Evolutionary conservation across 495 filamentous ascomycete genomes (phyloP), one percentile per base, ranked within the genome.

Genomic region (Chlorociboria aeruginascens): DNA sequence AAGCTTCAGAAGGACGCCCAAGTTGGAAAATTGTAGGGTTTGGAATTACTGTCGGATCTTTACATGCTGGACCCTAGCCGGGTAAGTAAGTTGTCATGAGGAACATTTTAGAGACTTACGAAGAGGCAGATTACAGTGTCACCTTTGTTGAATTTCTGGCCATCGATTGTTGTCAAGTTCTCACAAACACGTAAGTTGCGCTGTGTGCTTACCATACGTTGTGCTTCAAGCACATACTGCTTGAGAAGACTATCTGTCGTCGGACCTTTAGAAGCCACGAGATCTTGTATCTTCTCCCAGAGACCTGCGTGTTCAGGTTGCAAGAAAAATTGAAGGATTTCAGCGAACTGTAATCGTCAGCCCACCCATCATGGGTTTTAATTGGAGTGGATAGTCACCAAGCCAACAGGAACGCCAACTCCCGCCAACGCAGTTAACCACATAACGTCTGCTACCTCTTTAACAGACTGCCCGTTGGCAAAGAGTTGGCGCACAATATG

Each of bases 311-410:
- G 66, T 50, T 77, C 74, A 8, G 71, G 65, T 0, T 71, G 72
- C 30, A 86, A 67, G 67, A 85, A 92, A 68, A 79, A 87, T 57
- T 92, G 84, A n/a, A 89, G 71, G 7, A 86, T 72, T 63, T 85
- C 82, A 8, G 84, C 81, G 52, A 89, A 82, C 52, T 46, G 30
- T 46, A n/a, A 1, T 12, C 14, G 43, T 45, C 14, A 35, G 17
- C 30, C 14, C 43, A 35, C 36, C 34, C 43, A 12, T 79, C 72
- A 60, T 86, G 81, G 3, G 72, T 77, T 52, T 88, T 82, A 54
- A 74, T 85, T 2, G 85, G n/a, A n/a, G n/a, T n/a, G n/a, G n/a
- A n/a, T n/a, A n/a, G n/a, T n/a, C n/a, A n/a, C n/a, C n/a, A n/a
- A n/a, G n/a, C n/a, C n/a, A n/a, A n/a, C n/a, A n/a, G n/a, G n/a